Base-by-base conservation (phyloP, 108 stramenopile species). In the Nannochloropsis salina region DNA sequence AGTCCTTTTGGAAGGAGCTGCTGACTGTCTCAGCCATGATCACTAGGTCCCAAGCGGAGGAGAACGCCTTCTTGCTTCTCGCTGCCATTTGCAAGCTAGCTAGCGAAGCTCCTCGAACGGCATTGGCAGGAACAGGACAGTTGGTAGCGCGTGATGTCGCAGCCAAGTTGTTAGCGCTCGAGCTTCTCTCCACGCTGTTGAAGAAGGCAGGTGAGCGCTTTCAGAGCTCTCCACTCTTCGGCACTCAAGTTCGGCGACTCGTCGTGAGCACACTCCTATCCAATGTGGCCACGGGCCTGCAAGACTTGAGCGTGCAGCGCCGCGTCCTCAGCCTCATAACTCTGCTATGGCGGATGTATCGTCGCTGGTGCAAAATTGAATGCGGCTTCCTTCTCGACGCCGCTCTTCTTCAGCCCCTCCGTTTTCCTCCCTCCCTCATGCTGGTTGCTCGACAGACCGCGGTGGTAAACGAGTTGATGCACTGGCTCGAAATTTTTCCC, bases 401-500 rank as follows among this genome's bases (percentile, higher is more conserved):
- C n/a, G 15, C 61, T n/a, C n/a, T 74, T 4, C 6, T 74, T 15
- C 61, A 74, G 61, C 61, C 61, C n/a, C n/a, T 74, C 4, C 61
- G 61, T 15, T 74, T 74, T n/a, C 2, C 21, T 82, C 82, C 42
- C 44, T 82, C 44, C 44, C 82, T 9, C 9, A 21, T 20, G 42
- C 82, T 44, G 15, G 61, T 84, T 12, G 12, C 44, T 10, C 83
- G 21, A 22, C 84, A 85, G 9, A 83, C 86, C 45, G 21, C 44
- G 22, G 85, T 88, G 41, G 18, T 91, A 2, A 82, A 91, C 9
- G 89, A 90, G 84, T 22, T 91, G 42, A n/a, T 91, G 43, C 42
- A 81, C 43, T 91, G 90, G 90, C 90, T 91, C 41, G 90, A 91
- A 8, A 83, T 61, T 18, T 41, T 42, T 1, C 90, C 90, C 31